Evolutionary conservation across 805 yeast genomes (phyloP).

Genomic region (Wickerhamiella cacticola): DNA sequence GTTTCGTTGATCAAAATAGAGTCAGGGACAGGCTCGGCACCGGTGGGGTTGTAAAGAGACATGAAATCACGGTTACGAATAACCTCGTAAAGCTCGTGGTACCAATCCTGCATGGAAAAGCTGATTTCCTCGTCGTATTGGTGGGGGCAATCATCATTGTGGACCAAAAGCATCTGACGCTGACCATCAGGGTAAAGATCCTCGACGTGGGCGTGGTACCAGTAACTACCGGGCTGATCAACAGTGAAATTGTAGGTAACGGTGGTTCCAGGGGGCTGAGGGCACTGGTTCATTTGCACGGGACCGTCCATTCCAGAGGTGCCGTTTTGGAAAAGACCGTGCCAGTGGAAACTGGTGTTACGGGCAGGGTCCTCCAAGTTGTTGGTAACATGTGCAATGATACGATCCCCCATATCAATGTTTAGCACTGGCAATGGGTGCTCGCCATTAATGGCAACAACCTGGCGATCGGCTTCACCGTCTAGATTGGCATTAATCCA

Average conservation of each 20-base stretch:
- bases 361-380: slow-evolving; percentile 44
- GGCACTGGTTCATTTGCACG: slow-evolving; percentile 78
- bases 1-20: slow-evolving; percentile 71
- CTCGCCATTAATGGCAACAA: slow-evolving; percentile 53
- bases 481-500: slow-evolving; percentile 40
- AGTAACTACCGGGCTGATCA: slow-evolving; percentile 77
- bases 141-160: slow-evolving; percentile 54
- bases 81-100: slow-evolving; percentile 52
- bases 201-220: slow-evolving; percentile 93
- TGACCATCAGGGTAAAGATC: slow-evolving; percentile 90
- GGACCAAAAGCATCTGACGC: slow-evolving; percentile 49
- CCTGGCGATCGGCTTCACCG: slow-evolving; percentile 38
- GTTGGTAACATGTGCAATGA: slow-evolving; percentile 61
- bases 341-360: slow-evolving; percentile 80
- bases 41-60: slow-evolving; percentile 77
- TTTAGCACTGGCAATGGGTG: slow-evolving; percentile 82
- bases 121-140: slow-evolving; percentile 70
- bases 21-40: slow-evolving; percentile 96
- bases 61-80: slow-evolving; percentile 41
- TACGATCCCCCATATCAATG: slow-evolving; percentile 68
- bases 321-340: slow-evolving; percentile 78
- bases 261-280: slow-evolving; percentile 67
- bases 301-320: slow-evolving; percentile 84
- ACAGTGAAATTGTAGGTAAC: slow-evolving; percentile 81
- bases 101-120: slow-evolving; percentile 74